Percentiles rank a stretch among this genome's conserved stretches.
phyloP scores from a whole-genome alignment of 768 basidiomycete genomes.

The Mycena rebaudengoi region DNA sequence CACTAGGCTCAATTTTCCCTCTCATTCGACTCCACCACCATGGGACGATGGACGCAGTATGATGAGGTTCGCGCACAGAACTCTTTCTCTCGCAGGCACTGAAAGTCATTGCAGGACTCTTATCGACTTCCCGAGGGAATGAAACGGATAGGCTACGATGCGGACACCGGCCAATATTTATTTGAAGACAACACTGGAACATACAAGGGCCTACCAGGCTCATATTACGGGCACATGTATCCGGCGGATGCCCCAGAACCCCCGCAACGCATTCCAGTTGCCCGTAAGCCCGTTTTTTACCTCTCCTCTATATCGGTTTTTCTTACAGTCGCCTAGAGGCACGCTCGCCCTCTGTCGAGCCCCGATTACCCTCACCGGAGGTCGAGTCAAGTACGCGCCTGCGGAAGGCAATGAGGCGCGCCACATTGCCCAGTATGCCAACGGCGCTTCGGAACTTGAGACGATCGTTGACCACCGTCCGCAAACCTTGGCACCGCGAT shows the following conservation, averaged over 20 bases:
- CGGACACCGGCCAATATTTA: slow-evolving; percentile 55
- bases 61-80: slow-evolving; percentile 18
- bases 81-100: no score
- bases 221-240: slow-evolving; percentile 45
- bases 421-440: slow-evolving; percentile 4
- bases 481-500: slow-evolving; percentile 7
- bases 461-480: slow-evolving; percentile 18
- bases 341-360: no score
- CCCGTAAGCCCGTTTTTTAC: not conserved
- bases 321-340: no score
- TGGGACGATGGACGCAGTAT: slow-evolving; percentile 30
- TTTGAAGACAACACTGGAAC: slow-evolving; percentile 52
- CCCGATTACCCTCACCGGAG: no score
- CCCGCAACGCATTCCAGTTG: not conserved
- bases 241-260: not conserved
- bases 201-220: slow-evolving; percentile 53
- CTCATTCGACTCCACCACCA: not conserved
- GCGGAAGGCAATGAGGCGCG: not conserved
- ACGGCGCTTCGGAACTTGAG: slow-evolving; percentile 13
- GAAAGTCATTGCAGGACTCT: slow-evolving; percentile 59
- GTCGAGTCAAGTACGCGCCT: not conserved
- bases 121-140: slow-evolving; percentile 62
- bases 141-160: slow-evolving; percentile 63
- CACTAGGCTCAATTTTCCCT: not conserved
- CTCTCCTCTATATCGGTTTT: not conserved